Percentiles rank a stretch among this genome's conserved stretches.
These are phyloP conservation scores for Suillus americanus DNA, from an alignment of 768 basidiomycete genomes.

Conservation along the genomic window DNA sequence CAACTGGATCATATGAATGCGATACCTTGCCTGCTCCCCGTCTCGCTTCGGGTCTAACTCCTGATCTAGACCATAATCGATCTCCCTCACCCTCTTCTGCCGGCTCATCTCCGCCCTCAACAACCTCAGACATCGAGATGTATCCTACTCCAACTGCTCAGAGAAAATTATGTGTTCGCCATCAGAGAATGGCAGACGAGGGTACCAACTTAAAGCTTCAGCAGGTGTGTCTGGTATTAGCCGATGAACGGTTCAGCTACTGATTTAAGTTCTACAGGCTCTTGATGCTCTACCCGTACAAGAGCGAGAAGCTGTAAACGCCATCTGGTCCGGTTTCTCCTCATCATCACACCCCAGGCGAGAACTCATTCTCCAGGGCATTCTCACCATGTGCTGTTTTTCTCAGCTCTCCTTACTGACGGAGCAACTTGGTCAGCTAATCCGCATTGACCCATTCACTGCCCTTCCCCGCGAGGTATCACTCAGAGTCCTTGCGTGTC, in stretches of 20 bases:
- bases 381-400: conserved; percentile 99
- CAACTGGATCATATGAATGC: conserved; percentile 50
- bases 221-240: conserved; percentile 52
- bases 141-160: conserved; percentile 41
- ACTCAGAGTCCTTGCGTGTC: conserved; percentile 81
- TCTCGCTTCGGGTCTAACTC: conserved; percentile 36
- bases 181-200: conserved; percentile 96
- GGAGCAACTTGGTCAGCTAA: conserved; percentile 87
- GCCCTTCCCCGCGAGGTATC: conserved; percentile 89
- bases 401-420: conserved; percentile 95
- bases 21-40: conserved; percentile 70
- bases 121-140: conserved; percentile 5
- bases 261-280: conserved; percentile 52
- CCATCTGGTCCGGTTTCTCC: conserved; percentile 96
- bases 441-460: conserved; percentile 92
- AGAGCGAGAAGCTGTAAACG: conserved; percentile 85
- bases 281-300: conserved; percentile 84
- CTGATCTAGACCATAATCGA: conserved; percentile 20
- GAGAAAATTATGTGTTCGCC: conserved; percentile 86
- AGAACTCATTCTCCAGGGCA: conserved; percentile 91
- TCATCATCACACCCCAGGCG: conserved; percentile 89
- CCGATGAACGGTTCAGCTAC: not conserved
- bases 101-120: conserved; percentile 7
- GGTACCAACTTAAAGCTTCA: conserved; percentile 91
- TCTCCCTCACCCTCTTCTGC: conserved; percentile 19